Base-by-base conservation (phyloP, 345 rosid species). In the Syzygium aromaticum region DNA sequence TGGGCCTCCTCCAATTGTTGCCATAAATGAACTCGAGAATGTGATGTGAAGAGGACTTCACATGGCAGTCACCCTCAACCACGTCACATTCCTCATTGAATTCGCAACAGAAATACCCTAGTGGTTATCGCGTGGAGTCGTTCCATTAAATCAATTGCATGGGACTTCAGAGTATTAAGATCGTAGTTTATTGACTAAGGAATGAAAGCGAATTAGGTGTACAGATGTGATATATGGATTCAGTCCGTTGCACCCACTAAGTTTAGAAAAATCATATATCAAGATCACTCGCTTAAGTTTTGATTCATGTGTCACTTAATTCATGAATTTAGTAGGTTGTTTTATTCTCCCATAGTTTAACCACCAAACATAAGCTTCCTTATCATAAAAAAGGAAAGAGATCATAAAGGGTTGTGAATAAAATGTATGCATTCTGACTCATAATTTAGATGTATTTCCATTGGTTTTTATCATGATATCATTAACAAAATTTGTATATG, bases 21-120 rank as follows among this genome's bases (percentile, higher is more conserved):
- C 93, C 90, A 87, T 46, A 87, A 89, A 87, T 84, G 88, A 89
- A 87, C 82, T 73, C 82, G 21, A 11, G 82, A 73, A 11, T 5
- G 82, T 38, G 49, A 11, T 73, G 82, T 77, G 86, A 87, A 46
- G 85, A 63, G 86, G 56, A 56, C 86, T 86, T 89, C 93, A 88
- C 90, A 88, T 89, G 92, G 90, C 78, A 54, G 89, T 86, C 91
- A n/a, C 85, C 87, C 84, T 85, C 90, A 91, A 63, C 73, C 86
- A 64, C 77, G 88, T 89, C 89, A 88, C 28, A 14, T 27, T 40
- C 89, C 40, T 64, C 43, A 16, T 33, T 40, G 5, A 73, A 11
- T 73, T 33, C 46, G 6, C 80, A 17, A 73, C 80, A 73, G 19
- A 67, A 73, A 33, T 33, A 49, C 80, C 46, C 80, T 33, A 19